Evolutionary conservation across 768 basidiomycete genomes (phyloP), one percentile per base, ranked within the genome.

Genomic region (Collybiopsis luxurians): DNA sequence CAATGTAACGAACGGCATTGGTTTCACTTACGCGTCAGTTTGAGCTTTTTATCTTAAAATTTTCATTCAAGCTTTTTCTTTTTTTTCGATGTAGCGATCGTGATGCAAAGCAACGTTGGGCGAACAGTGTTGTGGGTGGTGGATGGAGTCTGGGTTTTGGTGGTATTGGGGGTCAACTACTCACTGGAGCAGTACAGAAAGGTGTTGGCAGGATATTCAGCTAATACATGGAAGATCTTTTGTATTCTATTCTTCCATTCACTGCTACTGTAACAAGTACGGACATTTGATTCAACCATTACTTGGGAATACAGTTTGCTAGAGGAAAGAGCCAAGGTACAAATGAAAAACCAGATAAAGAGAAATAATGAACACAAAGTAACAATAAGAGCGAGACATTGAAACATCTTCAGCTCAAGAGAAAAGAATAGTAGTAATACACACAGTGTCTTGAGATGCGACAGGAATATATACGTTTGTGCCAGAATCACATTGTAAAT

Each of bases 1-100:
- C 82, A 98, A 99, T 70, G 67, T 94, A 51, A 94, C 92, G 9
- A 98, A 98, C 62, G 91, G 88, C n/a, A 77, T 98, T 52, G 96
- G 96, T 11, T 98, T 98, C 75, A 97, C 95, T 48, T 98, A 93
- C 66, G 92, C 90, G 92, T 92, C 70, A 66, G 87, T 77, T 21
- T 55, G 10, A n/a, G n/a, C 4, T 19, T 38, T 51, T 52, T 34
- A 34, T 34, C 31, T 53, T 15, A 27, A n/a, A n/a, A n/a, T 38
- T 50, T 53, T 45, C 21, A 30, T 39, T 47, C 55, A 23, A 26
- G 28, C 19, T 11, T 27, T 44, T 42, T 48, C 4, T 56, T 43
- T 26, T 53, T 52, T 15, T 21, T 59, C 67, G 31, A 31, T 66
- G 15, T 64, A 90, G 89, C 46, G 94, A 96, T 67, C 86, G 95